Base-by-base conservation (phyloP, 1,284 basidiomycete species). In the Leccinum cinnamomeum region DNA sequence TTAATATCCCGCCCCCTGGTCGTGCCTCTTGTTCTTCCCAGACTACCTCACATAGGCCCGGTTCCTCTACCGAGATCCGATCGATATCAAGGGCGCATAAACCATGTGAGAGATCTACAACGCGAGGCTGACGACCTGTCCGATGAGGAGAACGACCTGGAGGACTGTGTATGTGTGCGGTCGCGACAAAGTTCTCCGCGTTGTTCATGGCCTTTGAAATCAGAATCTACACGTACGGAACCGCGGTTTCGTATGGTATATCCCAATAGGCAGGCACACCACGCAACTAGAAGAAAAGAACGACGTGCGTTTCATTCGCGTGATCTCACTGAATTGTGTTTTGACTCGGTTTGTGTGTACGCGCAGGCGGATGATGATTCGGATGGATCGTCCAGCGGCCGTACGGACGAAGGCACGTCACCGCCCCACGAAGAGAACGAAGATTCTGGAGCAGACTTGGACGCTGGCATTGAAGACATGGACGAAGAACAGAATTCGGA, bases 91-190 rank as follows among this genome's bases (percentile, higher is more conserved):
- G 82, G 81, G 2, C 80, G 83, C 44, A 73, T 91, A 64, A 86
- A 86, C 67, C 79, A 82, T 33, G 77, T 83, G 53, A 83, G 90
- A 37, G 89, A 94, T 72, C 76, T 92, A 48, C 84, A 86, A 67
- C 84, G 85, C 60, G 92, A 95, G 72, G 89, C 91, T 79, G 91
- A 92, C 44, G 91, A 94, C 65, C 78, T 95, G 63, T 93, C 89
- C 66, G 92, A 94, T 63, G 91, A 93, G 72, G 93, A 95, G 72
- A 85, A 84, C 55, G 89, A 92, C 67, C 72, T 92, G 11, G 90
- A 92, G 60, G 87, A 89, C 56, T 78, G 86, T 68, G 91, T 89
- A 69, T 65, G 83, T 76, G 35, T 6, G 11, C 14, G 23, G 25
- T 25, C 41, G 53, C 28, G 23, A 5, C 35, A 39, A 37, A 37